Base-by-base conservation (phyloP, 225 moss, liverwort and hornwort genomes). In the Anthoceros angustus region DNA sequence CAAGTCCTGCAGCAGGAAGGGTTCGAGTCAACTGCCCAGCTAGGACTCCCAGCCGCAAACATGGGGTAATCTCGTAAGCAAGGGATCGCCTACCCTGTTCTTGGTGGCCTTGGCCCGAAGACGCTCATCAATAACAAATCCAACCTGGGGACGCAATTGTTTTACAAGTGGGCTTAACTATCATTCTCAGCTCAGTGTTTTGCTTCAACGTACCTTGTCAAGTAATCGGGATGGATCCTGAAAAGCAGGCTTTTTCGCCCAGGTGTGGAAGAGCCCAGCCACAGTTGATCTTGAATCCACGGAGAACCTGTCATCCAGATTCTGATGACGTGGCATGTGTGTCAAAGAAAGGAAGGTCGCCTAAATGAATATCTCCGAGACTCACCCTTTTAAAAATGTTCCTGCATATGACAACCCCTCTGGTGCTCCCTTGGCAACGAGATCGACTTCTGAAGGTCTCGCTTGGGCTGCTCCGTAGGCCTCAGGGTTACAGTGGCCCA, bases 111-210 rank as follows among this genome's bases (percentile, higher is more conserved):
- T 94, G 70, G 71, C 81, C 48, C 93, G 84, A 45, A 94, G 83
- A 61, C 93, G 86, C 76, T 94, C 93, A 71, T 94, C 93, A 68
- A 90, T 84, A 42, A 86, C 87, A 77, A 94, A 94, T 43, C 90
- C 93, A 64, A 94, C 90, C 93, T 94, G 76, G 18, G 70, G 43
- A 7, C 2, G 42, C 65, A 21, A 40, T 4, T 23, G 18, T 23
- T 60, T 23, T 60, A 60, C 5, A 11, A 4, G 63, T 63, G 63
- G 24, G 8, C 23, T 18, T 11, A 60, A 6, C 3, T 16, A 23
- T 60, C 55, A 18, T 60, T 60, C 55, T 26, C 8, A 60, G 6
- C 32, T 40, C 0, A 40, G 26, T 45, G 8, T n/a, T 68, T 9
- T 64, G 63, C 14, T 46, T 12, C 50, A 63, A 15, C 10, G 39